A percentile compares a stretch with the other conserved stretches of the same genome.
phyloP scores from a whole-genome alignment of 768 basidiomycete genomes.

The Hysterangium stoloniferum region DNA sequence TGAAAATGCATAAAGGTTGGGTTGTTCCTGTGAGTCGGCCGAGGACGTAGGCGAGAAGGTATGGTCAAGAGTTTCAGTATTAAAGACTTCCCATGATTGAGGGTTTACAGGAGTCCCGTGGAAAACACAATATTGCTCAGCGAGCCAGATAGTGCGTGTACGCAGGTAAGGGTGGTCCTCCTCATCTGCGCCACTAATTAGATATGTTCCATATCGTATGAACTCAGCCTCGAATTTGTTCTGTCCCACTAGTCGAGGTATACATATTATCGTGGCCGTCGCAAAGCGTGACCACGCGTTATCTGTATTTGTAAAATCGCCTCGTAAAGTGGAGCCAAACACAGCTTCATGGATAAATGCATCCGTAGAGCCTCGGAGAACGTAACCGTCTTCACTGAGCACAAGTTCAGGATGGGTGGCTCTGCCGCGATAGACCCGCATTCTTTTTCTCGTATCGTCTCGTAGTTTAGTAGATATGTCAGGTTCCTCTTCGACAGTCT shows the following conservation, averaged over 20 bases:
- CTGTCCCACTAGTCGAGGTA: conserved; percentile 49
- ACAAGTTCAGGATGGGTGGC: conserved; percentile 65
- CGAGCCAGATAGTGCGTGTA: conserved; percentile 54
- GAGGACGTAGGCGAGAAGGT: conserved; percentile 30
- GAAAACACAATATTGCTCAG: conserved; percentile 53
- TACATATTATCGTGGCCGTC: conserved; percentile 47
- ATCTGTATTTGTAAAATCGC: conserved; percentile 13
- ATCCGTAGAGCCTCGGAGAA: conserved; percentile 66
- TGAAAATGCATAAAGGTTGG: conserved; percentile 44
- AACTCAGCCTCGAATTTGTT: conserved; percentile 64
- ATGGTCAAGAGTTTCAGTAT: conserved; percentile 24
- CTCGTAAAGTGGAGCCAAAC: conserved; percentile 54
- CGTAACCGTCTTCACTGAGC: conserved; percentile 28
- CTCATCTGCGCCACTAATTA: conserved; percentile 48
- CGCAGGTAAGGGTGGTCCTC: conserved; percentile 31
- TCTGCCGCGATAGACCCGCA: conserved; percentile 72
- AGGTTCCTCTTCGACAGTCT: conserved; percentile 25
- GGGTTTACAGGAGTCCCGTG: conserved; percentile 47
- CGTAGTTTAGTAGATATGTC: conserved; percentile 9
- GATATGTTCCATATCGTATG: conserved; percentile 53
- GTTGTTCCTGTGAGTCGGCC: conserved; percentile 24
- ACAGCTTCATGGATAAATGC: conserved; percentile 76
- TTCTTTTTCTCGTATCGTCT: conserved; percentile 35
- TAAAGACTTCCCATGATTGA: conserved; percentile 52
- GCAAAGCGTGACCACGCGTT: conserved; percentile 56